phyloP scores from a whole-genome alignment of 257 asterid species.

The Przewalskia tangutica region DNA sequence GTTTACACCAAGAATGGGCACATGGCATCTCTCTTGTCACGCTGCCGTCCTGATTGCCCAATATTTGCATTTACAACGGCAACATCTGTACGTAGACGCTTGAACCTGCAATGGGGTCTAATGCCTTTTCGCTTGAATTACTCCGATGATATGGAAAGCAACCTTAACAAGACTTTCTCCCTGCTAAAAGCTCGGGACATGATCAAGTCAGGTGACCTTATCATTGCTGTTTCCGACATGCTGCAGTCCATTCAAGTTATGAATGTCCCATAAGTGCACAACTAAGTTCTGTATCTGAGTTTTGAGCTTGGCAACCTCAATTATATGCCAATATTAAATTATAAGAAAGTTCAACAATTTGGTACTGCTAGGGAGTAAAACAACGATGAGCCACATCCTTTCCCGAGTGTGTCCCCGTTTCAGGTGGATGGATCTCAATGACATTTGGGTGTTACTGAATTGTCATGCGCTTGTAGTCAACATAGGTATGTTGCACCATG shows the following conservation, averaged over 20 bases:
- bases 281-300: not conserved
- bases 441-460: not conserved
- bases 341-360: not conserved
- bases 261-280: constrained; percentile 62
- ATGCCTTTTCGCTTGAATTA: constrained; percentile 88
- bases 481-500: not conserved
- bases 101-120: constrained; percentile 95
- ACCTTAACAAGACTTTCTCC: constrained; percentile 81
- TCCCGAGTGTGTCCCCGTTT: not conserved
- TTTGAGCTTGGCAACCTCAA: not conserved
- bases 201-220: constrained; percentile 90
- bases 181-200: constrained; percentile 91
- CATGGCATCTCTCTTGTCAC: constrained; percentile 96
- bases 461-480: not conserved
- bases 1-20: constrained; percentile 86
- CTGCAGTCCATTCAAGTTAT: constrained; percentile 95
- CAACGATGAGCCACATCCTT: not conserved
- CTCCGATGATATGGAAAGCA: constrained; percentile 93
- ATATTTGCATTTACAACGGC: constrained; percentile 82
- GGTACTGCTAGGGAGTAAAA: not conserved
- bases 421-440: not conserved
- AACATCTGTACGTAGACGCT: constrained; percentile 76
- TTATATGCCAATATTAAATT: not conserved
- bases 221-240: constrained; percentile 91
- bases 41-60: constrained; percentile 97